Evolutionary conservation across 192 early-diverging fungal genomes (phyloP), one percentile per base, ranked within the genome.

Genomic region (Funneliformis mosseae): DNA sequence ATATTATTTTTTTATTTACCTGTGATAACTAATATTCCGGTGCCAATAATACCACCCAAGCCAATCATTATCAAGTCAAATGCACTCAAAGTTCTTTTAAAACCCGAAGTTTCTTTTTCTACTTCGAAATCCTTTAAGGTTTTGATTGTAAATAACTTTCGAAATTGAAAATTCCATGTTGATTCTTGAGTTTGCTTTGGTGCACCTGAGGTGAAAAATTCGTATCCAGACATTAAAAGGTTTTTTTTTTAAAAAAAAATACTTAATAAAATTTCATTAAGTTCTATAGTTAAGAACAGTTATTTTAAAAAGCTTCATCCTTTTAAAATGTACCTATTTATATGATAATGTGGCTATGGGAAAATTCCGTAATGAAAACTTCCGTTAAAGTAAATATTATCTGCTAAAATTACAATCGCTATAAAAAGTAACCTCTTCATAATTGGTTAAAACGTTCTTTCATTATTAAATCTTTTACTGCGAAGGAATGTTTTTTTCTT

Each of bases 21-120:
- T 23, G 91, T 91, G 9, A 95, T 85, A 27, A 95, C 92, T 79
- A 96, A 96, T 75, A 95, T 96, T 42, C 94, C 94, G 4, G 92
- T 92, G 27, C 94, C 94, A 69, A 96, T 94, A 71, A 94, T 94
- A 16, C 87, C 92, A 21, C 94, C 94, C 27, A 96, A 83, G 38
- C 93, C 93, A 66, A 95, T 80, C 28, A 87, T 82, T 55, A 86
- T 87, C 55, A 95, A 84, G 71, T 95, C 94, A 12, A 89, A 83
- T 11, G 84, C 85, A 2, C 80, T 85, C 50, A 95, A 88, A 46
- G 84, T 81, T 0, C 88, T 87, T 45, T 83, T 88, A 85, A 91
- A 89, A 73, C 83, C 74, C 2, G 92, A 90, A 4, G 43, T 77
- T 27, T 81, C 64, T 27, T 80, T 74, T 66, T 88, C 87, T 9